Evolutionary conservation across 1,139 yeast genomes (phyloP), one percentile per base, ranked within the genome.

Genomic region (Magnusiomyces fungicola): DNA sequence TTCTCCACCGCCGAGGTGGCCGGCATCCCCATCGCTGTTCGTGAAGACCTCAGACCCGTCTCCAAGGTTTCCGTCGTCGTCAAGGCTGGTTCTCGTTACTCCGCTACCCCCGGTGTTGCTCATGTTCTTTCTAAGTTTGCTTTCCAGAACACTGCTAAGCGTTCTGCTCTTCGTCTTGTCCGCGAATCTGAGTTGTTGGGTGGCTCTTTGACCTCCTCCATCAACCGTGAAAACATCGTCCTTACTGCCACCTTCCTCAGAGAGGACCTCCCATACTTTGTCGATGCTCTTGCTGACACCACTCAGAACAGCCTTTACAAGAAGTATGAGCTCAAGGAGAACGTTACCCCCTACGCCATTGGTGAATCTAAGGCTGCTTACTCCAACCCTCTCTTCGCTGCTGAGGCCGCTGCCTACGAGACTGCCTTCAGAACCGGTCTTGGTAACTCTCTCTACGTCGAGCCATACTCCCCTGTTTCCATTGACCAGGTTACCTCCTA

Each of bases 111-210:
- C 55, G 98, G 98, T 69, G 71, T 83, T 56, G 76, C 97, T 46
- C 97, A 92, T 69, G 72, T 89, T 59, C 77, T 90, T 63, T 80
- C 94, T 62, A 80, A 89, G 70, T 89, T 80, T 70, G 83, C 83
- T 63, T 92, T 84, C 75, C 59, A 86, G 69, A 84, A 85, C 76
- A 89, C 96, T 55, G 76, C 76, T 57, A 69, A 80, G 61, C 88
- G 89, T 70, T 84, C 96, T 33, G 96, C 95, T 30, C 77, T 92
- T 66, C 86, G 98, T 74, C 76, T 90, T 64, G 85, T 90, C 63
- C 85, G 98, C 71, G 98, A 94, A 73, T 74, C 92, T 50, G 99
- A 94, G 73, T 79, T 92, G 58, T 77, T 92, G 61, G 98, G 98
- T 58, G 97, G 96, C 65, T 71, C 71, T 56, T 79, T 88, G 68